Evolutionary conservation across 2,329 filamentous ascomycete genomes (phyloP), one percentile per base, ranked within the genome.

Genomic region (Botryotinia convoluta): DNA sequence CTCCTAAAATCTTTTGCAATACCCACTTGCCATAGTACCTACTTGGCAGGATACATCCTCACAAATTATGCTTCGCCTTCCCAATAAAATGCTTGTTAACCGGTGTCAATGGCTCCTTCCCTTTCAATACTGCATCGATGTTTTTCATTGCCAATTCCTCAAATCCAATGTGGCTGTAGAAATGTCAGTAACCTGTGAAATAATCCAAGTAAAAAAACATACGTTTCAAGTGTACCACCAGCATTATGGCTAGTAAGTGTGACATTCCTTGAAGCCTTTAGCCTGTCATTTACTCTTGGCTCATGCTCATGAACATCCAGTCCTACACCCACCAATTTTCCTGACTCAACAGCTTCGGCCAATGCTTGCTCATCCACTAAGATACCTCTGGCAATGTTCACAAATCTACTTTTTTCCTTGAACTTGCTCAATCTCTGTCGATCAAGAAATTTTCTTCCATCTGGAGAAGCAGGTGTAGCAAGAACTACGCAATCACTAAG

Each of bases 201-300:
- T 1, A 9, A 14, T 32, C 16, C 3, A 9, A 42, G 26, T 2
- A 29, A 32, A 54, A 59, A 54, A 64, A 75, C 78, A 69, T 72
- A 80, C 74, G 90, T 90, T 80, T 91, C 89, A 22, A 91, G 84
- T 51, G 89, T 91, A 5, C 89, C 89, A 0, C 90, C 90, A 1
- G 90, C 90, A 76, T 91, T 91, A 79, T 92, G 91, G 70, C 88
- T 88, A n/a, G 90, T 88, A 72, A 92, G 79, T 82, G 90, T 85
- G 22, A 83, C 84, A 42, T 82, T 78, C 48, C 74, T 78, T 62
- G 77, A 75, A 20, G 37, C 65, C 72, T 78, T 79, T 37, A 81
- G 69, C 32, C 79, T 75, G 20, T 77, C 75, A 74, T 78, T 79
- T 32, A 81, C 77, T 9, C 45, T 69, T 6, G 90, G 90, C 80